Evolutionary conservation across 805 yeast genomes (phyloP), one percentile per base, ranked within the genome.

Genomic region (Nakazawaea sp.): DNA sequence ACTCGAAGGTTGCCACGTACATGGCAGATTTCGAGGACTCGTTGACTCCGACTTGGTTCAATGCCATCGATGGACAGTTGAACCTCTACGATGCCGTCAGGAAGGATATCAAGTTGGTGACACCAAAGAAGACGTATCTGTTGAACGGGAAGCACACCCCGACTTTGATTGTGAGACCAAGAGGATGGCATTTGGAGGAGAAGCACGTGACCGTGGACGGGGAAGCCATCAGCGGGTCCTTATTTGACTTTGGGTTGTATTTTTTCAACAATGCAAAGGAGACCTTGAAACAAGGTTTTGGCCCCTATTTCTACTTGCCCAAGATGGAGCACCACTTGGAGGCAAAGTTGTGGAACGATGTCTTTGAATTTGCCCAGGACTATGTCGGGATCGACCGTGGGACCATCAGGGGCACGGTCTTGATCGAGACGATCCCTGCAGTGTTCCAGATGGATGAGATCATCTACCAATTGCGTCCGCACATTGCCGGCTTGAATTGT

Each of bases 361-460:
- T 78, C 43, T 79, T 79, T 72, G 71, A 71, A 57, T 61, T 66
- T 43, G 52, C 84, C 15, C 84, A 79, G 64, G 83, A 78, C 56
- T 72, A 72, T 61, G 57, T 79, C 43, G 75, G 73, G 15, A 51
- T 80, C 29, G 73, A 78, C 31, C 70, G 84, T 43, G 86, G 86
- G 42, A 75, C 83, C 45, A 77, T 79, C 58, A 69, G 86, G 45
- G 85, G 77, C 23, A 77, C 85, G 29, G 85, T 79, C 30, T 66
- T 79, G 55, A 78, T 79, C 49, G 87, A 79, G 62, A 79, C 86
- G 35, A 71, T 79, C 44, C 73, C 81, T 32, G 86, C 83, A 26
- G 84, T 78, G 19, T 79, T 78, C 66, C 85, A 79, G 57, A 78
- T 80, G 83, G 85, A 79, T 58, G 87, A 80, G 61, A 80, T 79